These are phyloP conservation scores for Fusarium oligoseptatum DNA, from an alignment of 2,329 filamentous ascomycete genomes.

Conservation along the genomic window DNA sequence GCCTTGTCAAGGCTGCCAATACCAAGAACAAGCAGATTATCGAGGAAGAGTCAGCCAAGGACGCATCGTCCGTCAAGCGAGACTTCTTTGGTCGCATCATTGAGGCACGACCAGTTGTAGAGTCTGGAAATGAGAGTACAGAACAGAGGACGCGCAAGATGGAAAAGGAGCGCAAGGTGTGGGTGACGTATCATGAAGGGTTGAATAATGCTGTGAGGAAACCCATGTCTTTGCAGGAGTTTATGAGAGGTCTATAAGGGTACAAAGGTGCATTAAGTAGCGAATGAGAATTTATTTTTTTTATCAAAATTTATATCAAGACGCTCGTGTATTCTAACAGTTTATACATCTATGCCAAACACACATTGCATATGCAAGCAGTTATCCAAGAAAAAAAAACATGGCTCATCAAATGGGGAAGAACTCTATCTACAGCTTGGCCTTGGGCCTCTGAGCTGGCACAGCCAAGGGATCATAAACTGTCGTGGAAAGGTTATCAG, in stretches of 20 bases:
- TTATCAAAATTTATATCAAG: slow-evolving; percentile 8
- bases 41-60: slow-evolving; percentile 49
- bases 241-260: slow-evolving; percentile 74
- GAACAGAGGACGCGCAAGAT: slow-evolving; percentile 48
- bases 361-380: not conserved
- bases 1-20: slow-evolving; percentile 49
- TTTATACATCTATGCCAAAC: slow-evolving; percentile 33
- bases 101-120: slow-evolving; percentile 55
- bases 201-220: slow-evolving; percentile 94
- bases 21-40: slow-evolving; percentile 51
- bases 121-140: slow-evolving; percentile 56
- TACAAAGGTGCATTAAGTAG: not conserved
- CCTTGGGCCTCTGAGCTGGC: slow-evolving; percentile 64
- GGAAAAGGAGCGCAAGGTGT: slow-evolving; percentile 73
- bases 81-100: slow-evolving; percentile 90
- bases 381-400: slow-evolving; percentile 6
- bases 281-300: slow-evolving; percentile 12
- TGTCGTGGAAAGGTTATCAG: slow-evolving; percentile 61
- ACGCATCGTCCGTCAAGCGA: slow-evolving; percentile 68
- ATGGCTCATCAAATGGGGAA: not conserved
- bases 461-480: slow-evolving; percentile 68
- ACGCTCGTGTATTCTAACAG: slow-evolving; percentile 29
- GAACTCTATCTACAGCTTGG: slow-evolving; percentile 60
- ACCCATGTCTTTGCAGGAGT: slow-evolving; percentile 83
- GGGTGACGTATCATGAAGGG: slow-evolving; percentile 92